phyloP scores from a whole-genome alignment of 129 eudicot species.

The Chrysanthemum lavandulifolium region DNA sequence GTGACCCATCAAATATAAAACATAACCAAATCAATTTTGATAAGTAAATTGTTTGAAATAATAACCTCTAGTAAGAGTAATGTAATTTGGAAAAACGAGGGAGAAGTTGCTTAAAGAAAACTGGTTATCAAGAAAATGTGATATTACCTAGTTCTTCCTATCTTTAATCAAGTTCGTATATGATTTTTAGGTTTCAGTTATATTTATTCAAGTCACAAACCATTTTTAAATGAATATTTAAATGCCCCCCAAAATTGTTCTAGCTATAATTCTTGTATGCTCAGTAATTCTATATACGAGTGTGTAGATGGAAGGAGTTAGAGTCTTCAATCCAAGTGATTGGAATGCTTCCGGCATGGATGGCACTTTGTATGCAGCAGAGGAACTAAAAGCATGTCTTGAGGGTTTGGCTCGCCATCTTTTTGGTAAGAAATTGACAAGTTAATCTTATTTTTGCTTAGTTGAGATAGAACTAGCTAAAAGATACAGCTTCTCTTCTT shows the following conservation, averaged over 20 bases:
- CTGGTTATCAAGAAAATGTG: constrained; percentile 4
- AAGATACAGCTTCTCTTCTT: not conserved
- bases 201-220: not conserved
- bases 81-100: no score
- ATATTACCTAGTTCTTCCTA: constrained; percentile 1
- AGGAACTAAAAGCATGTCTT: constrained; percentile 73
- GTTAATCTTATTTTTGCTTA: not conserved
- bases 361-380: constrained; percentile 69
- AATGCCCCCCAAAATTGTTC: not conserved
- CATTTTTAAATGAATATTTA: not conserved
- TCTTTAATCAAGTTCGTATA: not conserved
- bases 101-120: not conserved
- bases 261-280: constrained; percentile 1
- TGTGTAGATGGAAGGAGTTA: constrained; percentile 90
- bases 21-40: no score
- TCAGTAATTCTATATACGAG: constrained; percentile 6
- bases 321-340: constrained; percentile 71
- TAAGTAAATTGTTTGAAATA: no score
- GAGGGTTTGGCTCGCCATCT: constrained; percentile 92
- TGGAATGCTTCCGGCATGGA: constrained; percentile 82
- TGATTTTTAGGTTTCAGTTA: not conserved
- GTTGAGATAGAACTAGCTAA: not conserved
- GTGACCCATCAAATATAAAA: no score
- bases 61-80: no score
- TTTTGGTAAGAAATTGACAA: constrained; percentile 48